Conservation (phyloP, 106 monocot species). For the Dendrobium nobile region DNA sequence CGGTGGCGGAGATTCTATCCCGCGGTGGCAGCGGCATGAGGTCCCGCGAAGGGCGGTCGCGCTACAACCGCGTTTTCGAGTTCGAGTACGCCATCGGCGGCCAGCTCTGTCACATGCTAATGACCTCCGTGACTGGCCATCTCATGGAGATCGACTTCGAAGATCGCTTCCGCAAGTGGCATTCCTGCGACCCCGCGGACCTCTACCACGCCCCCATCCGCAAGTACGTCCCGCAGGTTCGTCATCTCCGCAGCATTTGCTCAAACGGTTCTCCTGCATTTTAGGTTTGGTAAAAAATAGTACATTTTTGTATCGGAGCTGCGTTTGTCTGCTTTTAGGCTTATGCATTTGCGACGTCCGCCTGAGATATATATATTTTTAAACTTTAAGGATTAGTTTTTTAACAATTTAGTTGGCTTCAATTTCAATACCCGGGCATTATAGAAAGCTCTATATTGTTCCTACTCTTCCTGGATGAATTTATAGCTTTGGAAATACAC, state of each 20-base stretch:
- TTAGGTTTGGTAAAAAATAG: background rate
- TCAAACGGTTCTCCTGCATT: background rate
- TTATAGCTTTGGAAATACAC: background rate
- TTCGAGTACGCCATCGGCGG: constrained; percentile 67
- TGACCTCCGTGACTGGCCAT: constrained; percentile 96
- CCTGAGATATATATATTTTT: too few relatives aligned
- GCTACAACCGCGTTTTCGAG: constrained; percentile 90
- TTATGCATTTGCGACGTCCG: background rate
- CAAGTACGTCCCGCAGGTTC: constrained; percentile 82
- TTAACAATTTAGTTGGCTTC: background rate
- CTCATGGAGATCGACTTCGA: constrained; percentile 98
- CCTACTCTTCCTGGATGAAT: background rate
- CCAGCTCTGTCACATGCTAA: constrained; percentile 70
- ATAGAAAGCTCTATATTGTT: background rate
- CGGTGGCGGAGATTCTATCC: constrained; percentile 84
- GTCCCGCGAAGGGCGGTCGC: constrained; percentile 65
- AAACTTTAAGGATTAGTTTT: background rate
- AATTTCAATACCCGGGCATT: background rate
- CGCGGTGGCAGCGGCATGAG: constrained; percentile 36
- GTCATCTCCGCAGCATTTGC: background rate
- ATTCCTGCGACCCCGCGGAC: constrained; percentile 84
- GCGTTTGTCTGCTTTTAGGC: background rate
- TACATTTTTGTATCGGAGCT: background rate
- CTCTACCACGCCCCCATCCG: constrained; percentile 84
- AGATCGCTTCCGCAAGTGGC: constrained; percentile 76